Percentiles rank a stretch among this genome's conserved stretches.
Evolutionary conservation across 306 rosid species (phyloP).

Genomic region (Ormosia emarginata): DNA sequence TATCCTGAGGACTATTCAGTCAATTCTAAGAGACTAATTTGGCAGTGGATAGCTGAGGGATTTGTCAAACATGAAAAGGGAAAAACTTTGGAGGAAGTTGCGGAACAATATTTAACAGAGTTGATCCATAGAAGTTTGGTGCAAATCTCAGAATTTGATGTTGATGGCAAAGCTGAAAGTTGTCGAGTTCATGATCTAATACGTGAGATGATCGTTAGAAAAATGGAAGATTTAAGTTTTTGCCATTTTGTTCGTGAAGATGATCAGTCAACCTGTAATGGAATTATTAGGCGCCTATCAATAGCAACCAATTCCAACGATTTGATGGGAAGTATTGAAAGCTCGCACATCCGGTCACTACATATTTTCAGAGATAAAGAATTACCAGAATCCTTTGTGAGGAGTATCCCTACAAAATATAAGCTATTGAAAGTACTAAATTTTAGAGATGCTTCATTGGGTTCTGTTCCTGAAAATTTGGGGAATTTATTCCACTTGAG

Average conservation of each 20-base stretch:
- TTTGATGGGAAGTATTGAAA: not conserved
- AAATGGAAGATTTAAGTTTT: not conserved
- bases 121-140: not conserved
- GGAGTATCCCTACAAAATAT: not conserved
- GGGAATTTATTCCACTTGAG: not conserved
- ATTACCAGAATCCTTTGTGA: no score
- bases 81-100: not conserved
- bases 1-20: not conserved
- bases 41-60: slow-evolving; percentile 10
- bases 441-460: rapidly evolving
- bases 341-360: not conserved
- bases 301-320: not conserved
- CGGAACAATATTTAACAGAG: not conserved
- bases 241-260: not conserved
- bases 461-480: not conserved
- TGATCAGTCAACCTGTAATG: not conserved
- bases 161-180: not conserved
- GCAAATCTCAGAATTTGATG: not conserved
- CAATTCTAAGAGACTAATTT: not conserved
- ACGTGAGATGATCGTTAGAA: not conserved
- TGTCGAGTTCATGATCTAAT: not conserved
- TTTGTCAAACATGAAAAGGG: not conserved
- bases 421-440: not conserved
- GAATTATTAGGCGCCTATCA: not conserved
- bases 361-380: rapidly evolving